phyloP scores from a whole-genome alignment of 176 grass and related monocot genomes.

The Cenchrus fungigraminus region DNA sequence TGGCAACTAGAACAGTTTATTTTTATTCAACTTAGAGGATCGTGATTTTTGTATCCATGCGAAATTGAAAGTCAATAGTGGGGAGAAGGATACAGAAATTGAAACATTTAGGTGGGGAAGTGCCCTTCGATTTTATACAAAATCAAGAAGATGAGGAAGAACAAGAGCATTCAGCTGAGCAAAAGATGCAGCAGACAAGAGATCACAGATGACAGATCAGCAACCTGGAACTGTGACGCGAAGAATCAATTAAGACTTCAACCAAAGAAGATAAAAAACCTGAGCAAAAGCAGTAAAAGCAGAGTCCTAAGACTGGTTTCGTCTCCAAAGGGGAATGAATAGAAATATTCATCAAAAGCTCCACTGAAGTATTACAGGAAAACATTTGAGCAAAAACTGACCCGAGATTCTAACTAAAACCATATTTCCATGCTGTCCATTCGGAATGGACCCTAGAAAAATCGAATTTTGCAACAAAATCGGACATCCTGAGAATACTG shows the following conservation, averaged over 20 bases:
- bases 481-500: neutral
- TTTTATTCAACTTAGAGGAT: conserved; percentile 42
- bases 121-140: conserved; percentile 16
- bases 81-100: conserved; percentile 34
- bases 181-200: conserved; percentile 35
- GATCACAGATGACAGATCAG: conserved; percentile 30
- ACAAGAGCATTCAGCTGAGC: neutral
- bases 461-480: neutral
- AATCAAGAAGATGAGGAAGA: conserved; percentile 27
- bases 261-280: conserved; percentile 7
- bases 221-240: neutral
- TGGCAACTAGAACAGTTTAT: conserved; percentile 22
- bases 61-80: conserved; percentile 32
- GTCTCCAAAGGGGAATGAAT: neutral
- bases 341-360: neutral
- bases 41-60: conserved; percentile 24
- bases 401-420: conserved; percentile 12
- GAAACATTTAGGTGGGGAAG: conserved; percentile 30
- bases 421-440: neutral
- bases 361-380: neutral
- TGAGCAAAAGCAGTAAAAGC: conserved; percentile 2
- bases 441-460: neutral
- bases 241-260: conserved; percentile 4
- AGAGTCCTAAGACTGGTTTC: neutral
- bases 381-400: neutral